Evolutionary conservation across 2,329 filamentous ascomycete species (phyloP).

Genomic region (Blastomyces percursus): DNA sequence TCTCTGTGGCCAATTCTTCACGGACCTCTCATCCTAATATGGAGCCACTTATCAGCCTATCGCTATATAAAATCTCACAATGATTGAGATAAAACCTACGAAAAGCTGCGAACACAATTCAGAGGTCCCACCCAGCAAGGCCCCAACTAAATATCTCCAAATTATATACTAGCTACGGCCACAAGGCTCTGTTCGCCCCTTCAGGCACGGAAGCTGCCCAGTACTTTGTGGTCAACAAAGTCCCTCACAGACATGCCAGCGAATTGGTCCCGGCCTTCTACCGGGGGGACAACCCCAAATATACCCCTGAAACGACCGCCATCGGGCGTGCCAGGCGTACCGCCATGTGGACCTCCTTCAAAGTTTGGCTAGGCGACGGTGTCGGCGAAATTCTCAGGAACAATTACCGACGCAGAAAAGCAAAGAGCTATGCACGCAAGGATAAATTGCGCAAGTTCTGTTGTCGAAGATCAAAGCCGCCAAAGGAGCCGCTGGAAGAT

Average conservation of each 20-base stretch:
- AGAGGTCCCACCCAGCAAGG: background rate
- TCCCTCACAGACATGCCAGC: slow-evolving; percentile 1
- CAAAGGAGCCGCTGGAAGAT: slow-evolving; percentile 2
- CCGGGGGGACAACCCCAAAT: slow-evolving; percentile 5
- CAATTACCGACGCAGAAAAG: background rate
- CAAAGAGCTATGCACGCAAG: background rate
- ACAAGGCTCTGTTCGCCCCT: background rate
- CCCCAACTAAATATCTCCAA: background rate
- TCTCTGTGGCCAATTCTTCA: background rate
- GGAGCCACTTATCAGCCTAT: background rate
- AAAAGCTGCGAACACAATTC: background rate
- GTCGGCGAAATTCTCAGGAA: slow-evolving; percentile 1
- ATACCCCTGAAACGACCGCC: background rate
- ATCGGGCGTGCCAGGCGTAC: background rate
- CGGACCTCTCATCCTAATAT: background rate
- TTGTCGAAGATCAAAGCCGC: background rate
- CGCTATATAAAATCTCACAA: background rate
- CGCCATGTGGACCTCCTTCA: slow-evolving; percentile 4
- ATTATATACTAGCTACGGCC: background rate
- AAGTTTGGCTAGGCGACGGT: slow-evolving; percentile 1
- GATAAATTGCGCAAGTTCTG: slow-evolving; percentile 2
- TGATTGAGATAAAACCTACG: background rate
- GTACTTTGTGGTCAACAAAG: slow-evolving; percentile 3
- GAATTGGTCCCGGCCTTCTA: background rate
- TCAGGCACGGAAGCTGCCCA: background rate